Conservation (phyloP, 140 eudicot species). For the Oenanthe javanica region DNA sequence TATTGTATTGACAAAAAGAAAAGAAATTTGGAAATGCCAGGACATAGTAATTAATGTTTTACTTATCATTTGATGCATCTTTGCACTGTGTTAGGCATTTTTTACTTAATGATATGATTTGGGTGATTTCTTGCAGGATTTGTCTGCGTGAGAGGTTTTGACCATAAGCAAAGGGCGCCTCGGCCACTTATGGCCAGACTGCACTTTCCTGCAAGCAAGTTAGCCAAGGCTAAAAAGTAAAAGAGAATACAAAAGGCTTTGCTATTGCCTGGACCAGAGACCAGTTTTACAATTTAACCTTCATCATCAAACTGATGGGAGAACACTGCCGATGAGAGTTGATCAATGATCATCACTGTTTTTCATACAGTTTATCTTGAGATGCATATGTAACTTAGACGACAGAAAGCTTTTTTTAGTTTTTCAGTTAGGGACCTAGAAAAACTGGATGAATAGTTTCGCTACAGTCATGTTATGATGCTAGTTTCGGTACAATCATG, state of each 20-base stretch:
- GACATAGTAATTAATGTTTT: background rate
- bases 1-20: background rate
- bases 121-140: conserved; percentile 49
- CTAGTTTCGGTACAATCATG: conserved; percentile 1
- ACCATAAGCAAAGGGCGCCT: conserved; percentile 60
- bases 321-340: conserved; percentile 7
- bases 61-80: background rate
- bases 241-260: conserved; percentile 22
- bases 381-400: conserved; percentile 28
- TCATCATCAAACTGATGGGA: conserved; percentile 1
- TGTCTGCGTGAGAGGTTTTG: conserved; percentile 92
- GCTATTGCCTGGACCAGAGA: conserved; percentile 12
- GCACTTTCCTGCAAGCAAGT: conserved; percentile 76
- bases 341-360: conserved; percentile 43
- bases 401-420: conserved; percentile 27
- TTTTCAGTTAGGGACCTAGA: conserved; percentile 17
- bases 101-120: conserved; percentile 3
- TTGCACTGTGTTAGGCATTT: background rate
- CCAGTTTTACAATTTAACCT: conserved; percentile 15
- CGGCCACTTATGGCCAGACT: conserved; percentile 76
- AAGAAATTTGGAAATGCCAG: background rate
- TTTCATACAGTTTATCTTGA: conserved; percentile 30
- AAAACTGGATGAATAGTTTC: conserved; percentile 24
- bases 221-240: conserved; percentile 39
- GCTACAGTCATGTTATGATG: conserved; percentile 13